Percentiles rank a stretch among this genome's conserved stretches.
These are phyloP conservation scores for Lichtheimia corymbifera DNA, from an alignment of 371 early-diverging fungal genomes.

Conservation along the genomic window DNA sequence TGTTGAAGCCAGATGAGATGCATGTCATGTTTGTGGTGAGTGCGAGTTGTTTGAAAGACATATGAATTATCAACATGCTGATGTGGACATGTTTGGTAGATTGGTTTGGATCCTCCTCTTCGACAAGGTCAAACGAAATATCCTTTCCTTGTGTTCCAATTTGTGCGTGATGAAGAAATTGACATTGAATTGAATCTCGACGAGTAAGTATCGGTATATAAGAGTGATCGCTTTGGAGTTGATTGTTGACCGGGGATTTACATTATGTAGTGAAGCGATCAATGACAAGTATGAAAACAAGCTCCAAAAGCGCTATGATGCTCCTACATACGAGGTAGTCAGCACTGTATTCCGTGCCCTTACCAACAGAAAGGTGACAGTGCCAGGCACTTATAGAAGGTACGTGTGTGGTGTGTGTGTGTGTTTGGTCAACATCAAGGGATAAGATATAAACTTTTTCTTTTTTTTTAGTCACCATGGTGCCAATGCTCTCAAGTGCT, in stretches of 20 bases:
- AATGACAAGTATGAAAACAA: conserved; percentile 73
- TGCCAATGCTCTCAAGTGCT: conserved; percentile 91
- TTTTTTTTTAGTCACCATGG: conserved; percentile 62
- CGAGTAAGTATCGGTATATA: conserved; percentile 42
- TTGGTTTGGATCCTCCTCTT: conserved; percentile 95
- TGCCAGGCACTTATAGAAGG: conserved; percentile 67
- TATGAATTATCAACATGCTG: not conserved
- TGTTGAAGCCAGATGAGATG: conserved; percentile 93
- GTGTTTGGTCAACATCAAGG: not conserved
- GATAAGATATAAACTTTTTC: not conserved
- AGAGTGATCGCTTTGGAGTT: not conserved
- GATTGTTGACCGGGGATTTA: conserved; percentile 1
- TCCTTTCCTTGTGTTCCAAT: conserved; percentile 95
- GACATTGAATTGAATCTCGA: conserved; percentile 84
- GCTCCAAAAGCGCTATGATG: conserved; percentile 88
- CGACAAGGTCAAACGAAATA: conserved; percentile 99
- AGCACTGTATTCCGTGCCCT: conserved; percentile 90
- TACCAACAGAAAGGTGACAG: conserved; percentile 77
- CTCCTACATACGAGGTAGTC: conserved; percentile 86
- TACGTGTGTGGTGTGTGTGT: conserved; percentile 7
- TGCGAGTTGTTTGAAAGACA: not conserved
- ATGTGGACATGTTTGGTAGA: conserved; percentile 28
- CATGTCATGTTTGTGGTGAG: conserved; percentile 85
- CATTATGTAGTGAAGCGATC: not conserved
- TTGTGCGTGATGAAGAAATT: conserved; percentile 89